Percentiles rank a stretch among this genome's conserved stretches.
Evolutionary conservation across 2,329 filamentous ascomycete genomes (phyloP).

Genomic region (Colletotrichum noveboracense): DNA sequence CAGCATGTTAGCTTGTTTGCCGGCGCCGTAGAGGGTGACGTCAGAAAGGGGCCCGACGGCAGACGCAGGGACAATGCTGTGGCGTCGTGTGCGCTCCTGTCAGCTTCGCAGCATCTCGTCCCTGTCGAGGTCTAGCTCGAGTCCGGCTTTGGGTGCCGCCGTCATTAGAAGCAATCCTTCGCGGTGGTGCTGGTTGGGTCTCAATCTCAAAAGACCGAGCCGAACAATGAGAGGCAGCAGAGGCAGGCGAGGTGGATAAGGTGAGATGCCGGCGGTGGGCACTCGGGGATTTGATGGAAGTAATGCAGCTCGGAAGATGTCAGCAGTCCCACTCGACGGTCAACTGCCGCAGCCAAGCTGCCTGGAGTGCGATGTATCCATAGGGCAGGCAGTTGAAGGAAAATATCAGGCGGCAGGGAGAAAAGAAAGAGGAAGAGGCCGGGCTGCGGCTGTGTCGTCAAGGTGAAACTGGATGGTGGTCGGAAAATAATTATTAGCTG

Average conservation of each 20-base stretch:
- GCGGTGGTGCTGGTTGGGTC: neutral
- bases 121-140: neutral
- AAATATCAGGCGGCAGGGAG: neutral
- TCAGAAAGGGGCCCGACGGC: neutral
- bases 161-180: neutral
- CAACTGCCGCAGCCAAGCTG: neutral
- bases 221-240: neutral
- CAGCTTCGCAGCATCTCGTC: neutral
- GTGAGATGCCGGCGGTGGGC: neutral
- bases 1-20: neutral
- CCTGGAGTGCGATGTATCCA: neutral
- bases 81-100: neutral
- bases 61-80: neutral
- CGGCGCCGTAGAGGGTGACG: neutral
- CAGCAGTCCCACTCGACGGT: neutral
- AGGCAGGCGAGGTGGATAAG: neutral
- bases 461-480: constrained; percentile 1
- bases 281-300: neutral
- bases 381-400: neutral
- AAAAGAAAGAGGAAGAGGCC: neutral
- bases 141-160: neutral
- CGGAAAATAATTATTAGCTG: constrained; percentile 9
- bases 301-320: neutral
- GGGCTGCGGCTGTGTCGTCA: neutral
- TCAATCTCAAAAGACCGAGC: neutral